phyloP scores from a whole-genome alignment of 176 grass and related monocot genomes.

The Leersia perrieri region DNA sequence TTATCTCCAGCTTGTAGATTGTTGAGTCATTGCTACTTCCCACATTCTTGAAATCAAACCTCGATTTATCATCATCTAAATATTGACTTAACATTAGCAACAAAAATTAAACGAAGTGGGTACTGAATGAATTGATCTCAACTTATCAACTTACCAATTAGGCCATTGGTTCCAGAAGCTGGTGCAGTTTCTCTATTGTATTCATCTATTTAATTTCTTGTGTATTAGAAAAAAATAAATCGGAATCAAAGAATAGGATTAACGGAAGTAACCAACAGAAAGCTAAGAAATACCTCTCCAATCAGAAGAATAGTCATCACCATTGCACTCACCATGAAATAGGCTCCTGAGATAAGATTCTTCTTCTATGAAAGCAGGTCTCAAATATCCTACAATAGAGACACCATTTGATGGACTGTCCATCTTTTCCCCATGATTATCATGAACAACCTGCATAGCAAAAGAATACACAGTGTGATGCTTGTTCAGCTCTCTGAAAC shows the following conservation, averaged over 20 bases:
- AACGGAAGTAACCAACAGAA: slow-evolving; percentile 15
- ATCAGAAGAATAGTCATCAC: slow-evolving; percentile 51
- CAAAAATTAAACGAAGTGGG: not conserved
- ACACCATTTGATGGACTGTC: slow-evolving; percentile 81
- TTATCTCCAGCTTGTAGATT: slow-evolving; percentile 89
- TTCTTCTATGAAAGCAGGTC: slow-evolving; percentile 81
- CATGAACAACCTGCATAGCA: slow-evolving; percentile 54
- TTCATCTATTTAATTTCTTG: slow-evolving; percentile 49
- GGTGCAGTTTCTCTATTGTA: slow-evolving; percentile 42
- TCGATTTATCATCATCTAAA: slow-evolving; percentile 64
- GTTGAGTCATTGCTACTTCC: slow-evolving; percentile 54
- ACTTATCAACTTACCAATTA: slow-evolving; percentile 47
- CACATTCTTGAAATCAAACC: slow-evolving; percentile 42
- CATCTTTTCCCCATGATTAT: slow-evolving; percentile 50
- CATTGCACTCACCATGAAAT: slow-evolving; percentile 47
- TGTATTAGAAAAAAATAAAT: slow-evolving; percentile 4
- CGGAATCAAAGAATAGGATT: not conserved
- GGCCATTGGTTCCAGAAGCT: slow-evolving; percentile 45
- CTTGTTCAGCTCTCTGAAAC: not conserved
- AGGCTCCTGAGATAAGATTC: slow-evolving; percentile 83
- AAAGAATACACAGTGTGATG: slow-evolving; percentile 23
- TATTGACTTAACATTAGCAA: slow-evolving; percentile 32
- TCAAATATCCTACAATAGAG: slow-evolving; percentile 81
- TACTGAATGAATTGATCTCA: slow-evolving; percentile 11
- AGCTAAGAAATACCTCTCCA: slow-evolving; percentile 52